Base-by-base conservation (phyloP, 148 eudicot genomes). In the Selenicereus undatus region DNA sequence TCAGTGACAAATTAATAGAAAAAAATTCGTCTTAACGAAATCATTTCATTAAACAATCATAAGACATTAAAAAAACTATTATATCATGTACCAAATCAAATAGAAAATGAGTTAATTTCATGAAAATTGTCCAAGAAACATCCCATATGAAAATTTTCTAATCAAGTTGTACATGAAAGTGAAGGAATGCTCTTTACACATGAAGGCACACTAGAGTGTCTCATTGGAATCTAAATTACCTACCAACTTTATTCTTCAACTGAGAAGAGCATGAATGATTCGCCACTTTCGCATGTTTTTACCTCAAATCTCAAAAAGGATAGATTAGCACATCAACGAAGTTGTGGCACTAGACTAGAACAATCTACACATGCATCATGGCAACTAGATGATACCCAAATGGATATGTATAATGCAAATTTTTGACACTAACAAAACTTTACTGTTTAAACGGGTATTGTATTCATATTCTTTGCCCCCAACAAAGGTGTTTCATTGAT, bases 241-340 rank as follows among this genome's bases (percentile, higher is more conserved):
- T 62, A 62, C 26, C 27, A 62, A 30, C 83, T 51, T 76, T 54
- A 76, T 54, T 35, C 54, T 50, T 6, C 42, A 36, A 24, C 5
- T 51, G 13, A 76, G 69, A 76, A 52, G 70, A 17, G 56, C 4
- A 58, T 35, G 48, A 76, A 70, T 29, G 12, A 26, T 76, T 42
- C 32, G 62, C 76, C 80, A 56, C 76, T 82, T 71, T 56, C 35
- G 30, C 17, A 42, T 32, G 39, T 39, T 24, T 48, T 42, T 42
- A 42, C 4, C 26, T 51, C 21, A 2, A 64, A 56, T 36, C 51
- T 45, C 76, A 62, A 80, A 56, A 76, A 81, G 43, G 71, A 51
- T 68, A 12, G 69, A 42, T n/a, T 76, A 58, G 80, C 30, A 71
- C 76, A 82, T 69, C 42, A 42, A 11, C 32, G 58, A 43, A 52